Base-by-base conservation (phyloP, 1,284 basidiomycete species). In the Leccinum pachyderme region DNA sequence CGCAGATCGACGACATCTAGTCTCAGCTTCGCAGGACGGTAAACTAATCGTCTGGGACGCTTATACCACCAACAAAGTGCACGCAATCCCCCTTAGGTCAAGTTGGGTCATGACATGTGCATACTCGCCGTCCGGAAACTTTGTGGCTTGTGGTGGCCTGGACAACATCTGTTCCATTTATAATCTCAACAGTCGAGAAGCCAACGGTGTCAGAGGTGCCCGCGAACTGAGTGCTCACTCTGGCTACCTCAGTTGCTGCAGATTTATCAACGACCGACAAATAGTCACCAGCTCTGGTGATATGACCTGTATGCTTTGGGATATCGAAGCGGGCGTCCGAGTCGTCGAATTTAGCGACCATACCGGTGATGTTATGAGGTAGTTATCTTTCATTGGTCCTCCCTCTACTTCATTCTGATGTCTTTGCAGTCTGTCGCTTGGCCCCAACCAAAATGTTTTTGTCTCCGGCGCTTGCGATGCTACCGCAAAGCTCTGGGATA, bases 51-150 rank as follows among this genome's bases (percentile, higher is more conserved):
- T 99, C 51, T 99, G 96, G 96, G 96, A 99, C 73, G 96, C 97
- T 44, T 98, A 98, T 77, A 98, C 96, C 8, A 97, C 95, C 59
- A 98, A 99, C 83, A 99, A 99, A 79, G 96, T 99, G 55, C 95
- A 99, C 72, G 96, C 96, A 62, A 98, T 99, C 72, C 96, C 96
- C 46, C 81, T 99, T 39, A 87, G 96, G 49, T 97, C 94, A 37
- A 94, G 91, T 63, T 99, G 97, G 97, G 96, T 99, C 76, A 99
- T 99, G 96, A 98, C 97, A 47, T 99, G 97, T 73, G 96, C 97
- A 48, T 99, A 98, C 75, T 89, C 96, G 13, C 96, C 97, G 6
- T 94, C 92, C 24, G 96, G 96, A 53, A 95, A 93, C 74, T 95
- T 90, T 64, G 97, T 99, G 58, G 97, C 97, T 32, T 99, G 96